Evolutionary conservation across 371 early-diverging fungal genomes (phyloP).

Genomic region (Lichtheimia corymbifera): DNA sequence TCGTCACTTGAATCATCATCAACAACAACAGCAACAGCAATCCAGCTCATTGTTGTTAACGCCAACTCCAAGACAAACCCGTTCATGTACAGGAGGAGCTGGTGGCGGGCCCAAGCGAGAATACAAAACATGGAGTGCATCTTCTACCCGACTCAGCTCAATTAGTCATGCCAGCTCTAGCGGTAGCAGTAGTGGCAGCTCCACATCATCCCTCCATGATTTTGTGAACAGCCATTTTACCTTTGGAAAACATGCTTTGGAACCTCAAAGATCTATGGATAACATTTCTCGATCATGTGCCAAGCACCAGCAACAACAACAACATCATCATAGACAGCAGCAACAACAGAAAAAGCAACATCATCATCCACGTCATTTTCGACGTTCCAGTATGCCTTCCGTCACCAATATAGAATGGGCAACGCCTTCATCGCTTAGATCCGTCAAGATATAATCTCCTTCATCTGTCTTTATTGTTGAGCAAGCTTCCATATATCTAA

Average conservation of each 20-base stretch:
- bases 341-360: background rate
- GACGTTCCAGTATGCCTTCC: slow-evolving; percentile 11
- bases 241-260: background rate
- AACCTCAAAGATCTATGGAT: too few species aligned
- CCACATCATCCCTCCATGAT: background rate
- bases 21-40: too few species aligned
- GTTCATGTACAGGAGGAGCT: background rate
- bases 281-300: too few species aligned
- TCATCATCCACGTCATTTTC: slow-evolving; percentile 2
- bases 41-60: background rate
- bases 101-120: background rate
- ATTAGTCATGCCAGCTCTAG: background rate
- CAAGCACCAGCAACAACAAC: too few species aligned
- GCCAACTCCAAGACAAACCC: background rate
- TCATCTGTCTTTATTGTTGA: background rate
- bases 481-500: background rate
- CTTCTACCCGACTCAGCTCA: background rate
- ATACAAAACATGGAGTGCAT: background rate
- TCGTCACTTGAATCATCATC: too few species aligned
- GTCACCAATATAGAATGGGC: slow-evolving; percentile 4
- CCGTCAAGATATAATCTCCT: background rate
- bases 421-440: background rate
- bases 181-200: background rate
- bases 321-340: too few species aligned
- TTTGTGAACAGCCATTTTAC: background rate